Conservation (phyloP, 2,329 filamentous ascomycete genomes). For the Cladophialophora bantiana region DNA sequence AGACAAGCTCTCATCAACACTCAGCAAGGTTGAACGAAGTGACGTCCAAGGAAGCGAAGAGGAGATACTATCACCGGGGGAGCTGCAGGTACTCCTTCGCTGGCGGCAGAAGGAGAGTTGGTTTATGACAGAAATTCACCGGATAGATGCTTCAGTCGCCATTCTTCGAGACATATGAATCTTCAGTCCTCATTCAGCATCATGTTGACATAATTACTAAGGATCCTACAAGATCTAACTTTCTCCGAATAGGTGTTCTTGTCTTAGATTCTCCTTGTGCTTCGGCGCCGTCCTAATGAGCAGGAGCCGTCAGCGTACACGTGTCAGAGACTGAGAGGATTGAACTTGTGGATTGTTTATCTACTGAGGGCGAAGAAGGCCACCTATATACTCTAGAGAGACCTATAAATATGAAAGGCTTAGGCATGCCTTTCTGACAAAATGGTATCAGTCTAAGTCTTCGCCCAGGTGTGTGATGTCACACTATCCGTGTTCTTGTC, state of each 20-base stretch:
- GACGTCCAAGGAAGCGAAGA: conserved; percentile 87
- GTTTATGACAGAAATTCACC: conserved; percentile 77
- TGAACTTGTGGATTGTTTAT: too few species aligned
- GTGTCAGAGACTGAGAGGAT: too few species aligned
- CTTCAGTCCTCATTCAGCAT: background rate
- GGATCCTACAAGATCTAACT: background rate
- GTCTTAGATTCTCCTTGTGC: background rate
- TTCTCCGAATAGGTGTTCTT: background rate
- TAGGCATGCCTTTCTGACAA: too few species aligned
- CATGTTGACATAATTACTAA: background rate
- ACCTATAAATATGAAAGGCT: too few species aligned
- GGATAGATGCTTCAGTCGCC: conserved; percentile 84
- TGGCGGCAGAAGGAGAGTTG: conserved; percentile 71
- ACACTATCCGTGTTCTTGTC: too few species aligned
- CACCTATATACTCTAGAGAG: too few species aligned
- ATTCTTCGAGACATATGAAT: conserved; percentile 78
- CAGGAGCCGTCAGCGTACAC: too few species aligned
- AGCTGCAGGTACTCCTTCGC: conserved; percentile 72
- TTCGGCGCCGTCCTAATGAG: too few species aligned
- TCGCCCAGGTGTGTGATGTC: too few species aligned
- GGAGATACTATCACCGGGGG: conserved; percentile 75
- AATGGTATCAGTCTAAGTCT: too few species aligned
- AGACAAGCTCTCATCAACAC: conserved; percentile 71
- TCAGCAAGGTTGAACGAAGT: conserved; percentile 81
- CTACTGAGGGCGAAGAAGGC: too few species aligned